Conservation (phyloP, 2,329 filamentous ascomycete species). For the Alternaria sp. region DNA sequence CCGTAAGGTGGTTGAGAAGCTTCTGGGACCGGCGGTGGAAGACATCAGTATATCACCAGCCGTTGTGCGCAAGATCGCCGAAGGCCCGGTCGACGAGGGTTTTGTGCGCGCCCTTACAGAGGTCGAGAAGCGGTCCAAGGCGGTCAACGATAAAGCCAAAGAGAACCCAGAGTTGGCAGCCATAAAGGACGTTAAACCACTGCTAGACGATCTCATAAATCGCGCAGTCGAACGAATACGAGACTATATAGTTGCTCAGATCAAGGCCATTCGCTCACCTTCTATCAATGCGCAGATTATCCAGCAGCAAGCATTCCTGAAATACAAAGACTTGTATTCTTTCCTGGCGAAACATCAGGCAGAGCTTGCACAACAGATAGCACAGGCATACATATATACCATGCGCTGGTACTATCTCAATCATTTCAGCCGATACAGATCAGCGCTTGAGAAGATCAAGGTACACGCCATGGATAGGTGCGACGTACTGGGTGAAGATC, state of each 20-base stretch:
- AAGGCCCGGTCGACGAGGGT: conserved; percentile 86
- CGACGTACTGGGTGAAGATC: conserved; percentile 83
- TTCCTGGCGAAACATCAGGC: conserved; percentile 86
- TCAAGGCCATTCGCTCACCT: conserved; percentile 91
- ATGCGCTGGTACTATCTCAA: conserved; percentile 98
- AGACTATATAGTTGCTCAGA: conserved; percentile 92
- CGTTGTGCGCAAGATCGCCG: conserved; percentile 83
- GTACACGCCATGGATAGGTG: conserved; percentile 83
- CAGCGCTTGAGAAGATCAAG: conserved; percentile 83
- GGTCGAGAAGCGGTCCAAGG: conserved; percentile 77
- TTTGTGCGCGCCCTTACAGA: conserved; percentile 87
- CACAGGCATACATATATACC: conserved; percentile 93
- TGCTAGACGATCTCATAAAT: conserved; percentile 82
- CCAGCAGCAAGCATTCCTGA: conserved; percentile 89
- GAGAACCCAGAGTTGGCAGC: conserved; percentile 72
- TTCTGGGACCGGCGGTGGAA: conserved; percentile 87
- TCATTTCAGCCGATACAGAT: conserved; percentile 88
- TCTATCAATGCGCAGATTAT: conserved; percentile 98
- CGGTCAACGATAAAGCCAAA: conserved; percentile 72
- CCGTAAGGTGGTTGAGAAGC: conserved; percentile 85
- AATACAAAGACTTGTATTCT: conserved; percentile 85
- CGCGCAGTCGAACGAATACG: conserved; percentile 95
- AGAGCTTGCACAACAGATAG: conserved; percentile 86
- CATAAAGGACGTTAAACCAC: conserved; percentile 80
- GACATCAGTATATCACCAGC: conserved; percentile 88